These are phyloP conservation scores for Macrocystidia cucumis DNA, from an alignment of 1,284 basidiomycete species.

Conservation along the genomic window DNA sequence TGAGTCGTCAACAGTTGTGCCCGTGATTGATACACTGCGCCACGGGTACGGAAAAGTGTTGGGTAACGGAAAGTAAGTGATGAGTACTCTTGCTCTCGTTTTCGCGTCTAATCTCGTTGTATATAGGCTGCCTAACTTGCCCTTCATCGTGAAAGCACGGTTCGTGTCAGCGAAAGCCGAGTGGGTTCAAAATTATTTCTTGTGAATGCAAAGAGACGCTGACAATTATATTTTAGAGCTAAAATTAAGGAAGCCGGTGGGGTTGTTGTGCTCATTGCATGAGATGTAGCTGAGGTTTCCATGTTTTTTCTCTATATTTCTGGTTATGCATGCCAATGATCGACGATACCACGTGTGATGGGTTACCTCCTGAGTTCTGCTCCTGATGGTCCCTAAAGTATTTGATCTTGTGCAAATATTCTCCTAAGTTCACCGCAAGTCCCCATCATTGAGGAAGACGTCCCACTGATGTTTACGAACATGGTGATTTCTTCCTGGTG, in stretches of 20 bases:
- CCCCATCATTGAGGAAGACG: too few species aligned
- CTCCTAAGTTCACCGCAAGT: too few species aligned
- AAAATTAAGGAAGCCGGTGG: slow-evolving; percentile 94
- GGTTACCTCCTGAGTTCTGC: slow-evolving; percentile 1
- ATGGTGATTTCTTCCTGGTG: too few species aligned
- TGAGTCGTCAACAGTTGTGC: slow-evolving; percentile 71
- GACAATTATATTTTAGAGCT: slow-evolving; percentile 30
- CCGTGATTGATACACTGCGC: slow-evolving; percentile 84
- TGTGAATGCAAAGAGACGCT: slow-evolving; percentile 6
- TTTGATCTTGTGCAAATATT: too few species aligned
- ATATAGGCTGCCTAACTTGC: slow-evolving; percentile 68
- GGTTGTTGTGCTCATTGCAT: slow-evolving; percentile 87
- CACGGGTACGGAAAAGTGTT: slow-evolving; percentile 90
- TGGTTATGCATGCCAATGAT: slow-evolving; percentile 12
- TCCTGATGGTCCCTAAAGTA: too few species aligned
- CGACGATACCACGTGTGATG: slow-evolving; percentile 10
- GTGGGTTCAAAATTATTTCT: slow-evolving; percentile 38
- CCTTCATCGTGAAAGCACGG: slow-evolving; percentile 95
- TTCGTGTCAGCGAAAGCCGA: slow-evolving; percentile 88
- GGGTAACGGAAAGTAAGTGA: slow-evolving; percentile 75
- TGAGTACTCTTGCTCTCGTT: slow-evolving; percentile 1
- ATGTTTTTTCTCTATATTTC: slow-evolving; percentile 11
- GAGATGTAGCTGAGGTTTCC: slow-evolving; percentile 21
- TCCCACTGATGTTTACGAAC: too few species aligned
- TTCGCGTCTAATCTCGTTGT: slow-evolving; percentile 6